These are phyloP conservation scores for Morella rubra DNA, from an alignment of 306 rosid species.

Conservation along the genomic window DNA sequence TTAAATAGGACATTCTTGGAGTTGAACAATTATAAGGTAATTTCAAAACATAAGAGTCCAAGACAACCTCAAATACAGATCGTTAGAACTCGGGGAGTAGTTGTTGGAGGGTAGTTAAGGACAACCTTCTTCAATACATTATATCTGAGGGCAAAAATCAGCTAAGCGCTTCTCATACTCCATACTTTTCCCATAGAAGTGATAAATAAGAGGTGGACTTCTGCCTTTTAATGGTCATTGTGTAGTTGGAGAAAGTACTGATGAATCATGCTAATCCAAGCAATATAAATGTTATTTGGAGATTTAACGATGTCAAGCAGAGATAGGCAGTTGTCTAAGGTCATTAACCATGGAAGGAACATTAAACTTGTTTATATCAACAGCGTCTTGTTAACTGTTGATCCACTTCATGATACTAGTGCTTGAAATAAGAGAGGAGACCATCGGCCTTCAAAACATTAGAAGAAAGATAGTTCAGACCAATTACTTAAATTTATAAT, in stretches of 20 bases:
- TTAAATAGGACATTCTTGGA: background rate
- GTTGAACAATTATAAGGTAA: background rate
- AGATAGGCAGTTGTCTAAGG: background rate
- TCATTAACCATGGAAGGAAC: background rate
- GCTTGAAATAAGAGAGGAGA: background rate
- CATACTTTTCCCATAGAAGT: background rate
- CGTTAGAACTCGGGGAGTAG: background rate
- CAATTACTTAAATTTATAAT: background rate
- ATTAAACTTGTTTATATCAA: background rate
- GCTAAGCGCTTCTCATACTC: background rate
- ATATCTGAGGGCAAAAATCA: background rate
- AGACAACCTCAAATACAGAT: background rate
- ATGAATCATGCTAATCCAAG: no score
- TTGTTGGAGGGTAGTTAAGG: background rate
- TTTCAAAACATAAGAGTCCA: background rate
- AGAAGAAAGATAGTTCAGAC: no score
- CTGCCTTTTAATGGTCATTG: no score
- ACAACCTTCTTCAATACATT: background rate
- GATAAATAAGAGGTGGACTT: background rate
- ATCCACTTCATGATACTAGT: background rate
- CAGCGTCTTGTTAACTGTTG: background rate
- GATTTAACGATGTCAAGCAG: background rate
- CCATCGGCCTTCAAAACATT: no score
- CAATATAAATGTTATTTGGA: no score
- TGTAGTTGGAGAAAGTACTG: no score